Conservation (phyloP, 345 rosid species). For the Erysimum cheiranthoides region DNA sequence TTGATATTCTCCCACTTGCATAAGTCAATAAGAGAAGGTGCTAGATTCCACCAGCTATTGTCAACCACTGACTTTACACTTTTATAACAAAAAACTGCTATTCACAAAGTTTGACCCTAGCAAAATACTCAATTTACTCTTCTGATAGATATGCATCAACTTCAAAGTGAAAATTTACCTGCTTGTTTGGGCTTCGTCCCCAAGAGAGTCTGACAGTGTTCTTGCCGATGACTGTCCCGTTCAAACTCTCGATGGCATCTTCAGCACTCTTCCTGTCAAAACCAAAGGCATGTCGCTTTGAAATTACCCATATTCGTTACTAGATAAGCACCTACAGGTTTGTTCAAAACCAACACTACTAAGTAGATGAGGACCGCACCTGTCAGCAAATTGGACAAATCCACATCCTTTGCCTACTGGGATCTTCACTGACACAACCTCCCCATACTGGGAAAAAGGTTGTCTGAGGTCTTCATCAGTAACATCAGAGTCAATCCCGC, state of each 20-base stretch:
- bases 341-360: conserved; percentile 9
- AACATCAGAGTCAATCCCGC: conserved; percentile 87
- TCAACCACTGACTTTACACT: conserved; percentile 36
- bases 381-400: conserved; percentile 80
- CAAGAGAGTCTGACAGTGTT: conserved; percentile 95
- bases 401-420: conserved; percentile 97
- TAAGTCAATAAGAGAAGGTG: conserved; percentile 21
- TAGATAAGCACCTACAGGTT: conserved; percentile 4
- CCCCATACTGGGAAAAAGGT: conserved; percentile 85
- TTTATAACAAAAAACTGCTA: neutral
- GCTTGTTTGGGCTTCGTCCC: conserved; percentile 92
- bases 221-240: conserved; percentile 82
- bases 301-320: neutral
- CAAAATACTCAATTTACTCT: conserved; percentile 6
- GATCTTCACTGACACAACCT: conserved; percentile 90
- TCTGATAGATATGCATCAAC: neutral
- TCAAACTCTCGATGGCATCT: conserved; percentile 77
- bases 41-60: conserved; percentile 33
- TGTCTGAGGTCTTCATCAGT: conserved; percentile 87
- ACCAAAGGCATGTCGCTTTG: conserved; percentile 10
- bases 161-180: conserved; percentile 52
- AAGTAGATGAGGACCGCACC: conserved; percentile 49
- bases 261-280: conserved; percentile 79
- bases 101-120: conserved; percentile 16
- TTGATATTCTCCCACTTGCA: conserved; percentile 35